phyloP scores from a whole-genome alignment of 257 asterid species.

The Nicotiana sylvestris region DNA sequence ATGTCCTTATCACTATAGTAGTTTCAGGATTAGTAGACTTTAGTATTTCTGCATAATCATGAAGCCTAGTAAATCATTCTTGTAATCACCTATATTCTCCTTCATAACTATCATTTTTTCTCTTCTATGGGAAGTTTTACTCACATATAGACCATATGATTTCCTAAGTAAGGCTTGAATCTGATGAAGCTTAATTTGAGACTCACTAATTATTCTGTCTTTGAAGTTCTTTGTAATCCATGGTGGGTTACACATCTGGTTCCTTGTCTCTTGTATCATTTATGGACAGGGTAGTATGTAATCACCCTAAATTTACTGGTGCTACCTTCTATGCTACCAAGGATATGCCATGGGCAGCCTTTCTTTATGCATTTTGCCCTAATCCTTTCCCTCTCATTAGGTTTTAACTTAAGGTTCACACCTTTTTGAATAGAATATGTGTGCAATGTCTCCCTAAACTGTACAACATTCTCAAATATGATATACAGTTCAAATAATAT shows the following conservation, averaged over 20 bases:
- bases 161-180: not conserved
- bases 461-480: no score
- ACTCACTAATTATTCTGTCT: not conserved
- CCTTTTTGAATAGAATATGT: no score
- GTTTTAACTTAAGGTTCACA: no score
- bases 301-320: not conserved
- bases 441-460: no score
- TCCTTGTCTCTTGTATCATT: not conserved
- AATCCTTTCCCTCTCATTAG: no score
- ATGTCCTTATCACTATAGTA: no score
- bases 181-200: not conserved
- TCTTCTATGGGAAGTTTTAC: not conserved
- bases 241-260: not conserved
- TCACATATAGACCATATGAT: not conserved
- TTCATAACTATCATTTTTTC: not conserved
- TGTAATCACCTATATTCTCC: no score
- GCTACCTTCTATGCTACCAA: no score
- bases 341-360: no score
- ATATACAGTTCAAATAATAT: no score
- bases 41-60: not conserved
- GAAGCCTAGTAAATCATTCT: not conserved
- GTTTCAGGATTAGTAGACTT: no score
- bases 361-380: no score
- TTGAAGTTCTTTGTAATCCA: not conserved
- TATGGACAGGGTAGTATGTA: not conserved